phyloP scores from a whole-genome alignment of 768 basidiomycete species.

The Suillus brevipes region DNA sequence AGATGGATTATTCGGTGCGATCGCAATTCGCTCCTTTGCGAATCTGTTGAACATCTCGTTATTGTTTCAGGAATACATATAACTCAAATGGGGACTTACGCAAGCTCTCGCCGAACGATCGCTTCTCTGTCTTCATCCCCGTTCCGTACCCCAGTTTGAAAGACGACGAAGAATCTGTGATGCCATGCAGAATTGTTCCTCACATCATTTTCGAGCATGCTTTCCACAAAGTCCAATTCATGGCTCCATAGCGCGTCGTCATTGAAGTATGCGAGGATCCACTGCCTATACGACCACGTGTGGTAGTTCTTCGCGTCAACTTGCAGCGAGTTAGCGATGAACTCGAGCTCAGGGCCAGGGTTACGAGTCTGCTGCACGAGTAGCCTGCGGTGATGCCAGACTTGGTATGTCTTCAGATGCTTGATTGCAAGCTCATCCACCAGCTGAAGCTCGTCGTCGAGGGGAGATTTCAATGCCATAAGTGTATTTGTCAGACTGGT shows the following conservation, averaged over 20 bases:
- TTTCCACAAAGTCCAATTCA: conserved; percentile 76
- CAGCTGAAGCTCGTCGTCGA: conserved; percentile 75
- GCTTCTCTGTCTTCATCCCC: conserved; percentile 63
- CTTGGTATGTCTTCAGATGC: conserved; percentile 95
- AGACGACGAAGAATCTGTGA: conserved; percentile 89
- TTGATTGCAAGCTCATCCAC: conserved; percentile 86
- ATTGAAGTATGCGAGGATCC: conserved; percentile 86
- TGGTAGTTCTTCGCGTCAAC: conserved; percentile 96
- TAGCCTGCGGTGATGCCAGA: conserved; percentile 92
- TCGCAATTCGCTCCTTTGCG: conserved; percentile 77
- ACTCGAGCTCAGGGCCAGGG: conserved; percentile 70
- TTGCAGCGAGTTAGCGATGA: conserved; percentile 71
- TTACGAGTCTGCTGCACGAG: conserved; percentile 58
- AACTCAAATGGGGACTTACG: conserved; percentile 50
- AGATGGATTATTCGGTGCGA: conserved; percentile 90
- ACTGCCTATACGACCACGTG: conserved; percentile 98
- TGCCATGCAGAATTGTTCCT: conserved; percentile 99
- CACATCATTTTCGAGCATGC: conserved; percentile 71
- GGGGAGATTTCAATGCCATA: conserved; percentile 59
- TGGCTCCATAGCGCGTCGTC: conserved; percentile 66
- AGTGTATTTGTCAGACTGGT: too few relatives aligned
- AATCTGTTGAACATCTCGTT: conserved; percentile 48
- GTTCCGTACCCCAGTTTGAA: conserved; percentile 59
- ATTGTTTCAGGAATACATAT: neutral
- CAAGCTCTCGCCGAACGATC: conserved; percentile 67